Base-by-base conservation (phyloP, 177 flowering plant genomes). In the Vitis hybrid region DNA sequence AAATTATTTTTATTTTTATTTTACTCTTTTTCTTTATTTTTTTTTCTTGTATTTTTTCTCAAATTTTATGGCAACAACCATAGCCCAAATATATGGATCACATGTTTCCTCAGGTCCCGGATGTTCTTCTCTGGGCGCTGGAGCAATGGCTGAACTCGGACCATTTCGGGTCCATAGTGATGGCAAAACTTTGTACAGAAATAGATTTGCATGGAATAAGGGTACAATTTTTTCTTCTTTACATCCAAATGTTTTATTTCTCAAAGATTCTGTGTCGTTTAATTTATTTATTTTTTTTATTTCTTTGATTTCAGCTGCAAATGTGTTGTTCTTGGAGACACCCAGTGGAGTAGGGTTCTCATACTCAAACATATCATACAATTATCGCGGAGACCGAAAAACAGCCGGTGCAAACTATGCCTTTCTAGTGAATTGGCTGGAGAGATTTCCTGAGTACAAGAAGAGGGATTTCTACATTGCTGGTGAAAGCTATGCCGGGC, bases 401-500 rank as follows among this genome's bases (percentile, higher is more conserved):
- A 72, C 76, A 1, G 73, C 76, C 6, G 21, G 30, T 0, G 74
- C 66, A 57, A 30, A 27, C 17, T 74, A 64, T 48, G 50, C 61
- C 1, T 79, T 79, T 52, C 60, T 79, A 8, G 12, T 70, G 1
- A 73, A 73, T 24, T 76, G 79, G 82, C 57, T 79, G 13, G 74
- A 70, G 52, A 76, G 82, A 24, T 79, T 76, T 58, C 82, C 82
- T 0, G 64, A 79, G 30, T 79, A 79, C 68, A 76, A 70, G 55
- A 21, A 13, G n/a, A 30, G 74, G 3, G 82, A 79, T 50, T 79
- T 79, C 60, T 79, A 40, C 52, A 76, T 79, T 3, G 11, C 74
- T 17, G 79, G 79, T 19, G 82, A 79, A 65, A 79, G 82, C 65
- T 79, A 79, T 19, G 74, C 82, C 0, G 82, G 82, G 4, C 75